Base-by-base conservation (phyloP, 2,329 filamentous ascomycete species). In the Chalara sp. region DNA sequence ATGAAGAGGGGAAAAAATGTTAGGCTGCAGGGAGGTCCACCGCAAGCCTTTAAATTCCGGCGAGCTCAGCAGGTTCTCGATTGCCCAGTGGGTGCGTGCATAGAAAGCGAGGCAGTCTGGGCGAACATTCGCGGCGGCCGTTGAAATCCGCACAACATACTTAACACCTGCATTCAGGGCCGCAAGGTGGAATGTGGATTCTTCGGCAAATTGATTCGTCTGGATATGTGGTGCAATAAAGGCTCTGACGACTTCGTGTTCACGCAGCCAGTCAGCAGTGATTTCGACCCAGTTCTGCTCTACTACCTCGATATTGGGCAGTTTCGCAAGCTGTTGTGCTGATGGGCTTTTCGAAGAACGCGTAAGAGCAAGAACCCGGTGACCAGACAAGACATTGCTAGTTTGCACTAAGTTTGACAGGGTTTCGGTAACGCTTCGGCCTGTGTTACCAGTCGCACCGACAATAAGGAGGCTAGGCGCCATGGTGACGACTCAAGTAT, bases 61-160 rank as follows among this genome's bases (percentile, higher is more conserved):
- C 32, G 68, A 63, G 47, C 54, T 50, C 4, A 73, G 60, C 40
- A 72, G 48, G 5, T 58, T 21, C 54, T 73, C 70, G 13, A 73
- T 67, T 0, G 71, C 71, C 70, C 69, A 72, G 45, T 73, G 70
- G 1, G 56, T 35, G 5, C 70, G 62, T 4, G 65, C 46, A 48
- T 73, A 72, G 54, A 68, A 72, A 0, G 62, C 65, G 0, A 13
- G 37, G 42, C 10, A 63, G 48, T 67, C 64, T 0, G 70, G 68
- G n/a, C 59, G 60, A 2, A 72, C 65, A 28, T 68, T 68, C 0
- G 63, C 56, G 1, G 65, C 65, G 0, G 61, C 68, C 0, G 70
- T 73, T 0, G 68, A 72, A 51, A 73, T 68, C 1, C 69, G 66
- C 5, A 73, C 70, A 7, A 73, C 63, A 46, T 73, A 73, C 44